Evolutionary conservation across 225 moss, liverwort and hornwort genomes (phyloP), one percentile per base, ranked within the genome.

Genomic region (Anthoceros angustus): DNA sequence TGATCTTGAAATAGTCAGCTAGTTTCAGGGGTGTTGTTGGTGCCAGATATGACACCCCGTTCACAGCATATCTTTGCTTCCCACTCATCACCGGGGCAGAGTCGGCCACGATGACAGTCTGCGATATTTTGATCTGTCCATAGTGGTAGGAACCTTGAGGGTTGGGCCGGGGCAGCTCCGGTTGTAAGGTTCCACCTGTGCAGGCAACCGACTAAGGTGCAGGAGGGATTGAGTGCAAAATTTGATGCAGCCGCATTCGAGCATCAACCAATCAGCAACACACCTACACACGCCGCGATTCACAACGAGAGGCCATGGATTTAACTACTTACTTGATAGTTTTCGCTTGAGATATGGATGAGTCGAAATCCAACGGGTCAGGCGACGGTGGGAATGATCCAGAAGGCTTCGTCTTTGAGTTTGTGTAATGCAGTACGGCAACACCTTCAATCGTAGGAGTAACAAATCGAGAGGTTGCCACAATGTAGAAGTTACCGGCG

Each of bases 91-190:
- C 7, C 10, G 76, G 38, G 16, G 72, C 63, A 0, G 74, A 61
- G 7, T 81, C 80, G 4, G 74, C 64, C 18, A 81, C 70, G 43
- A 80, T 25, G 45, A 75, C 74, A 0, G 76, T 78, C 70, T 78
- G 70, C 20, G 76, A 63, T 43, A 78, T 66, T 3, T 62, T 42
- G 68, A 81, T 74, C n/a, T 42, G 49, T 41, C 81, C 81, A 6
- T 81, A 84, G 43, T 73, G 70, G 61, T 66, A 81, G 0, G 84
- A 74, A 0, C 84, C 81, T 71, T 84, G 81, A n/a, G 81, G 81
- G 10, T 84, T 78, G 25, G 39, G 70, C 32, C 78, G 65, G n/a
- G 12, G 80, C 72, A 48, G 78, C 81, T 25, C 84, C 76, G 0
- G 73, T 61, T 42, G 81, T 84, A 70, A 84, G 72, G 63, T 81